Percentiles rank a stretch among this genome's conserved stretches.
phyloP scores from a whole-genome alignment of 805 yeast species.

The Cyberlindnera amylophila region DNA sequence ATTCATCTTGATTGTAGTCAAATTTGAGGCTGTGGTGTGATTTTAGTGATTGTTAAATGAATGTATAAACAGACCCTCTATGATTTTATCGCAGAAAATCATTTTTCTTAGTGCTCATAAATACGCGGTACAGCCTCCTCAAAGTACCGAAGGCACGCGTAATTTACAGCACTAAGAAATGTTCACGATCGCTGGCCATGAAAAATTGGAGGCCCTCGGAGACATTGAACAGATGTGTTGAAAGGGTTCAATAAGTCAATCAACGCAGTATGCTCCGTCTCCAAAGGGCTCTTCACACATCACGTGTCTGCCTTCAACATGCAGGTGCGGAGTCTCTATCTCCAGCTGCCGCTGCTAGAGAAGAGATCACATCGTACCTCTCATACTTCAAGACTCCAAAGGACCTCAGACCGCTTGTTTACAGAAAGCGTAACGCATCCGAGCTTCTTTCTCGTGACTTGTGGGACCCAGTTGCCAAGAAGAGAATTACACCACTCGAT shows the following conservation, averaged over 20 bases:
- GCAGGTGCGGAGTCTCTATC: conserved; percentile 2
- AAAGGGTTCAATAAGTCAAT: too few species aligned
- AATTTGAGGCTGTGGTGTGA: too few species aligned
- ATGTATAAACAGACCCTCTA: neutral
- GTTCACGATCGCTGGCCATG: neutral
- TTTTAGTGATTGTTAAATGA: neutral
- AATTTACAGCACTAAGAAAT: conserved; percentile 15
- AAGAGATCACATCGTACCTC: conserved; percentile 30
- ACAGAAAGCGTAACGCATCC: conserved; percentile 38
- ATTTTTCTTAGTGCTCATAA: conserved; percentile 6
- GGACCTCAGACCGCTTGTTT: conserved; percentile 34
- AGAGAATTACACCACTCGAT: conserved; percentile 31
- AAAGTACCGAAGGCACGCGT: conserved; percentile 2
- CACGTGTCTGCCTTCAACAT: conserved; percentile 13
- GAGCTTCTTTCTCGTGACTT: conserved; percentile 36
- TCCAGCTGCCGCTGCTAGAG: conserved; percentile 16
- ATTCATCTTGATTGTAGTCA: conserved; percentile 19
- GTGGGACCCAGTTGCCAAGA: conserved; percentile 33
- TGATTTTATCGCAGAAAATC: neutral
- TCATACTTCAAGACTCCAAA: conserved; percentile 32
- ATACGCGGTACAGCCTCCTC: conserved; percentile 4
- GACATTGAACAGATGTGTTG: too few species aligned
- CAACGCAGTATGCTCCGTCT: conserved; percentile 15
- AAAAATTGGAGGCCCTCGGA: conserved; percentile 6
- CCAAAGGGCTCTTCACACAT: conserved; percentile 15